These are phyloP conservation scores for Cynara cardunculus DNA, from an alignment of 129 eudicot genomes.

Conservation along the genomic window DNA sequence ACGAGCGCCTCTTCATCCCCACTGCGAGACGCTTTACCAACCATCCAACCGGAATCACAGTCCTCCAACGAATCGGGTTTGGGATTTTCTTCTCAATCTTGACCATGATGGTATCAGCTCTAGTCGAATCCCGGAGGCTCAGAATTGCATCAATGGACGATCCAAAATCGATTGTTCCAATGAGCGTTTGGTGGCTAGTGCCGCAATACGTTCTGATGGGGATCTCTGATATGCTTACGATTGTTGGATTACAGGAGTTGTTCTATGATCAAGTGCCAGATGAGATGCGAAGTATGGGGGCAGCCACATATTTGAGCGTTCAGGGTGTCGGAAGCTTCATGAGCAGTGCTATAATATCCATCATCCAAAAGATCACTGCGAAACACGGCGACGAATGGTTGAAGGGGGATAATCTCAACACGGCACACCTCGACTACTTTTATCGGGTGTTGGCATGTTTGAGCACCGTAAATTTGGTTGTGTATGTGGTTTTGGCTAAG, in stretches of 20 bases:
- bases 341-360: conserved; percentile 32
- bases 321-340: conserved; percentile 48
- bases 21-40: conserved; percentile 33
- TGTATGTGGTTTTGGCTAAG: conserved; percentile 37
- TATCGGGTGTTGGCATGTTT: conserved; percentile 56
- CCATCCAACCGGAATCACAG: conserved; percentile 54
- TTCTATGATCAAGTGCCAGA: conserved; percentile 58
- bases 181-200: conserved; percentile 49
- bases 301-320: conserved; percentile 38
- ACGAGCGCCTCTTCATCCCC: conserved; percentile 49
- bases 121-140: conserved; percentile 42
- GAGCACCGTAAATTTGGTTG: conserved; percentile 32
- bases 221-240: conserved; percentile 37
- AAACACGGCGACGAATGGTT: conserved; percentile 44
- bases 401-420: conserved; percentile 35
- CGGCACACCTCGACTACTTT: conserved; percentile 36
- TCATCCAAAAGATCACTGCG: conserved; percentile 35
- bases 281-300: conserved; percentile 54
- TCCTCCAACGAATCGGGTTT: conserved; percentile 54
- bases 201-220: conserved; percentile 45
- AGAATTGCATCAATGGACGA: conserved; percentile 31
- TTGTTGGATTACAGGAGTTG: conserved; percentile 58
- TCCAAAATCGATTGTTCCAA: conserved; percentile 25
- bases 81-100: conserved; percentile 44
- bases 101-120: conserved; percentile 44